A percentile compares a stretch with the other conserved stretches of the same genome.
Conservation (phyloP, 805 yeast species). For the Pichia deserticola region DNA sequence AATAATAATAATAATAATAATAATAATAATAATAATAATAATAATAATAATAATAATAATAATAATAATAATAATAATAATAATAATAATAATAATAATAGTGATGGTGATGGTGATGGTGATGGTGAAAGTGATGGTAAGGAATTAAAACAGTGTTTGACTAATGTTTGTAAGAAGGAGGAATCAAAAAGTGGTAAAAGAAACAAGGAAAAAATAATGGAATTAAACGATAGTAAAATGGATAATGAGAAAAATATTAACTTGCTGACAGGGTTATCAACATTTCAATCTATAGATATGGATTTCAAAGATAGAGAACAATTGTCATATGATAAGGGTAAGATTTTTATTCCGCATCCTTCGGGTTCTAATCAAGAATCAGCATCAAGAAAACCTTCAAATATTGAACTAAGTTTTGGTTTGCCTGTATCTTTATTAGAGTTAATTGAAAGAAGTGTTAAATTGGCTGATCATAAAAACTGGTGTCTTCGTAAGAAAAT, state of each 20-base stretch:
- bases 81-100: no score
- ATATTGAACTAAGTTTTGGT: conserved; percentile 38
- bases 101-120: no score
- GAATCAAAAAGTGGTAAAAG: neutral
- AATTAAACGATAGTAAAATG: no score
- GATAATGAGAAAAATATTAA: conserved; percentile 10
- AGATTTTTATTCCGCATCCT: conserved; percentile 17
- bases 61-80: no score
- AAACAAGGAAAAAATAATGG: no score
- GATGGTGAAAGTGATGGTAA: neutral
- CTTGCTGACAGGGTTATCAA: conserved; percentile 15
- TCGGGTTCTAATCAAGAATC: conserved; percentile 6
- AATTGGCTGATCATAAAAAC: conserved; percentile 45
- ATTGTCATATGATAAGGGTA: neutral
- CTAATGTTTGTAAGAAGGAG: no score
- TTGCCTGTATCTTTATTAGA: conserved; percentile 39
- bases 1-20: no score
- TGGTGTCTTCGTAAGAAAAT: conserved; percentile 35
- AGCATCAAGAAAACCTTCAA: conserved; percentile 11
- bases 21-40: no score
- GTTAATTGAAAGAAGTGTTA: conserved; percentile 39
- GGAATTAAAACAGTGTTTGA: no score
- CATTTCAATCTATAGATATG: conserved; percentile 7
- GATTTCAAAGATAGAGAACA: conserved; percentile 11
- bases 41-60: no score